These are phyloP conservation scores for Acer campestre DNA, from an alignment of 345 rosid species.

Conservation along the genomic window DNA sequence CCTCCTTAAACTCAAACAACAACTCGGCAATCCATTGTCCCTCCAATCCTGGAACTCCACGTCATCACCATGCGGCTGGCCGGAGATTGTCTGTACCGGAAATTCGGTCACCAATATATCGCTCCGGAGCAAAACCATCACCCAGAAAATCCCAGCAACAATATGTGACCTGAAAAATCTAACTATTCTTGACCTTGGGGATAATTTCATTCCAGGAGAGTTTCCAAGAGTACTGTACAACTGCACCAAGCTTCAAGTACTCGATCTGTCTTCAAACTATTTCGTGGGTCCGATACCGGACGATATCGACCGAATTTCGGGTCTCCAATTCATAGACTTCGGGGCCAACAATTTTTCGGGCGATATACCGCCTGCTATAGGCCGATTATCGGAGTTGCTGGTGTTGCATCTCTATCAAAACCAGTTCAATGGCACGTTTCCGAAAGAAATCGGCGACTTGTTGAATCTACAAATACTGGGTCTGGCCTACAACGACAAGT, in stretches of 20 bases:
- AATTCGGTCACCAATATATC: slow-evolving; percentile 46
- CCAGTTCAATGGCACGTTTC: slow-evolving; percentile 72
- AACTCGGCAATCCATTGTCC: slow-evolving; percentile 58
- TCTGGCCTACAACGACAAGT: slow-evolving; percentile 46
- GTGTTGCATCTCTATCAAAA: slow-evolving; percentile 39
- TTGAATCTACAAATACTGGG: slow-evolving; percentile 50
- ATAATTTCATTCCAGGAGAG: slow-evolving; percentile 54
- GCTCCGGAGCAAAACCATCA: slow-evolving; percentile 41
- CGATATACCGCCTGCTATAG: slow-evolving; percentile 57
- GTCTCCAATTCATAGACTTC: slow-evolving; percentile 51
- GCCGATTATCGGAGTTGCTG: slow-evolving; percentile 45
- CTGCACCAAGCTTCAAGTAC: slow-evolving; percentile 55
- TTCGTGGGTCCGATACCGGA: slow-evolving; percentile 73
- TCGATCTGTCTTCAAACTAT: slow-evolving; percentile 67
- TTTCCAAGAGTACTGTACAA: slow-evolving; percentile 63
- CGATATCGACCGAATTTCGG: slow-evolving; percentile 53
- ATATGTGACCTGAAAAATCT: slow-evolving; percentile 74
- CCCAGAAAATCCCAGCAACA: slow-evolving; percentile 45
- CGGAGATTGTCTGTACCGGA: slow-evolving; percentile 44
- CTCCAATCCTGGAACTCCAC: slow-evolving; percentile 65
- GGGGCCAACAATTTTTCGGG: slow-evolving; percentile 70
- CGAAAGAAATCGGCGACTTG: slow-evolving; percentile 73
- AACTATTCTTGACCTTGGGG: slow-evolving; percentile 38
- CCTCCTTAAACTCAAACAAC: slow-evolving; percentile 56
- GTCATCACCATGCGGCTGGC: slow-evolving; percentile 71